phyloP scores from a whole-genome alignment of 441 rosid genomes.

The Adansonia grandidieri region DNA sequence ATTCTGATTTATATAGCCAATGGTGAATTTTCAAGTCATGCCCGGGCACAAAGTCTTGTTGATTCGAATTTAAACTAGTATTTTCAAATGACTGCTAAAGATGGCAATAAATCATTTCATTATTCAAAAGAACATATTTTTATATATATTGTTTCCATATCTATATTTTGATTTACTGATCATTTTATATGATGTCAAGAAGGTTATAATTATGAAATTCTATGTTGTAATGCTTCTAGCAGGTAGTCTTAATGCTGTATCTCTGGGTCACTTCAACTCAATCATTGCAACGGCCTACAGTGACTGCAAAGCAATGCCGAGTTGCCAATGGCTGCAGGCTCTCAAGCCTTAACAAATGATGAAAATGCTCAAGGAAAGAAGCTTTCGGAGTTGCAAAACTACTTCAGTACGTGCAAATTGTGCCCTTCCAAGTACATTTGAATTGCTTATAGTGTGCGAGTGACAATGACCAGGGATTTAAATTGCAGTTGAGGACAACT shows the following conservation, averaged over 20 bases:
- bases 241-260: slow-evolving; percentile 1
- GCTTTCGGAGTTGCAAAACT: not conserved
- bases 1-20: not conserved
- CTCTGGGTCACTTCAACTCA: not conserved
- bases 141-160: not conserved
- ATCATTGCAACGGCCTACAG: slow-evolving; percentile 6
- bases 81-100: no score
- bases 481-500: not conserved
- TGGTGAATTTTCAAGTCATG: not conserved
- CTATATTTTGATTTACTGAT: not conserved
- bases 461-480: no score
- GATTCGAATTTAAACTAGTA: not conserved
- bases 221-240: slow-evolving; percentile 4
- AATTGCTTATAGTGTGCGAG: not conserved
- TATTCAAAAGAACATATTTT: no score
- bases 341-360: not conserved
- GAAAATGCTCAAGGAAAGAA: not conserved
- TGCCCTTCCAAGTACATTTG: not conserved
- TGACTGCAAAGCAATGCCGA: slow-evolving; percentile 14
- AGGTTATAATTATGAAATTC: slow-evolving; percentile 1
- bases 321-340: slow-evolving; percentile 13
- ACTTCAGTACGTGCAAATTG: not conserved
- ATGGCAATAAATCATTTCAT: no score
- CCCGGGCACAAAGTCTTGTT: not conserved
- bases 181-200: not conserved